phyloP scores from a whole-genome alignment of 179 eudicot species.

The Dionaea muscipula region DNA sequence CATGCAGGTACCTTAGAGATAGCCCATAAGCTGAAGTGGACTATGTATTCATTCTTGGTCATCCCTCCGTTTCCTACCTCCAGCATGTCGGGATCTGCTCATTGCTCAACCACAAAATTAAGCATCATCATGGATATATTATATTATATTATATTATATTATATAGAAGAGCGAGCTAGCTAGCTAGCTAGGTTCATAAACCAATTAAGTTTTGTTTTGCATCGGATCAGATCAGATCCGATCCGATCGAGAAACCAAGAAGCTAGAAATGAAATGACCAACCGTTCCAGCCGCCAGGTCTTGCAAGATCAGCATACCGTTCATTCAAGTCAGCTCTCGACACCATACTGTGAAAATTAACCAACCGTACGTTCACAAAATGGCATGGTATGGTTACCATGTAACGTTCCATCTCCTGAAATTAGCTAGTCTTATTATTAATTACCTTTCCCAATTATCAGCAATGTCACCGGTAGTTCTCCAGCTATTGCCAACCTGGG shows the following conservation, averaged over 20 bases:
- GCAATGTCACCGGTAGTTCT: slow-evolving; percentile 72
- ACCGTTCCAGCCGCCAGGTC: slow-evolving; percentile 98
- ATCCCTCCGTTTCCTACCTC: slow-evolving; percentile 93
- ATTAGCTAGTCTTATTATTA: too few species aligned
- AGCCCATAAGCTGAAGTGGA: slow-evolving; percentile 82
- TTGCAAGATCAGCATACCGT: slow-evolving; percentile 52
- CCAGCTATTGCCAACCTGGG: slow-evolving; percentile 75
- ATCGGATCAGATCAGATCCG: too few species aligned
- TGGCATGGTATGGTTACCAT: neutral
- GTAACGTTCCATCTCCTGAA: too few species aligned
- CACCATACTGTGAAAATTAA: slow-evolving; percentile 41
- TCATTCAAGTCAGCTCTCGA: slow-evolving; percentile 65
- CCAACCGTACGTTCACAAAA: neutral
- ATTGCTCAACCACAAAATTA: neutral
- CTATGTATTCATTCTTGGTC: slow-evolving; percentile 53
- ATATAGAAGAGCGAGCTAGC: too few species aligned
- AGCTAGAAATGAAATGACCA: slow-evolving; percentile 5
- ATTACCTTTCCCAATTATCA: slow-evolving; percentile 75
- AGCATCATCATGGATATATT: neutral
- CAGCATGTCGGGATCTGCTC: slow-evolving; percentile 74
- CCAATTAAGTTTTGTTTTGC: too few species aligned
- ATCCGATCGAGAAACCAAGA: too few species aligned
- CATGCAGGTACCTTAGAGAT: slow-evolving; percentile 40
- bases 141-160: too few species aligned
- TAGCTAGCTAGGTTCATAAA: too few species aligned